phyloP scores from a whole-genome alignment of 305 asterid species.

The Fraxinus xanthoxyloides region DNA sequence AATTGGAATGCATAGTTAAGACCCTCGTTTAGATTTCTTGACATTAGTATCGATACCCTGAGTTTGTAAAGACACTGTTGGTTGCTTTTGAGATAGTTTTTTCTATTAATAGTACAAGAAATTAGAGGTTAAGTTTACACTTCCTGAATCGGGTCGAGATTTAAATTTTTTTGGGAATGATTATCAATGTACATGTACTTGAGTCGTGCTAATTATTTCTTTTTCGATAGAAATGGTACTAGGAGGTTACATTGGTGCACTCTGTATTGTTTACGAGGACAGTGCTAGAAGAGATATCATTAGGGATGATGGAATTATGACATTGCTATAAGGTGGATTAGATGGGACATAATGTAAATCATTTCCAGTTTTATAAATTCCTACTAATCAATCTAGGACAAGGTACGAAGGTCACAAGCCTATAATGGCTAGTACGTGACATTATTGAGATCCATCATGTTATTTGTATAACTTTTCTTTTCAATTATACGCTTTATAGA shows the following conservation, averaged over 20 bases:
- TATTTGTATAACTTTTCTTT: too few relatives aligned
- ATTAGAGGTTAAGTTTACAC: background rate
- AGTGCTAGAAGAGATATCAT: too few relatives aligned
- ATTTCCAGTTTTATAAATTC: background rate
- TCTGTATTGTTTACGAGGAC: too few relatives aligned
- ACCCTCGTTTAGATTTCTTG: background rate
- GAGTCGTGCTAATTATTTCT: too few relatives aligned
- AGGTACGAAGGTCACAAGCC: background rate
- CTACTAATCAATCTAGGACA: background rate
- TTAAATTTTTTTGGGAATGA: too few relatives aligned
- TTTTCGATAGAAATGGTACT: background rate
- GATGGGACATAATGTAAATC: too few relatives aligned
- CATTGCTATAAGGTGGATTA: too few relatives aligned
- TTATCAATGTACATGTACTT: too few relatives aligned
- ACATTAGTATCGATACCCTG: background rate
- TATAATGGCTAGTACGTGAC: background rate
- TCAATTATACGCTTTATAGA: too few relatives aligned
- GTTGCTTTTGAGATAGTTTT: background rate
- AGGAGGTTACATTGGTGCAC: too few relatives aligned
- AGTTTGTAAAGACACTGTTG: background rate
- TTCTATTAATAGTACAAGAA: background rate
- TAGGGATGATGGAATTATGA: too few relatives aligned
- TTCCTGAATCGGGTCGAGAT: too few relatives aligned
- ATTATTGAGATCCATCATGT: background rate
- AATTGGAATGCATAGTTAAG: background rate